Evolutionary conservation across 2,329 filamentous ascomycete genomes (phyloP), one percentile per base, ranked within the genome.

Genomic region (Fusarium tanahbumbuense): DNA sequence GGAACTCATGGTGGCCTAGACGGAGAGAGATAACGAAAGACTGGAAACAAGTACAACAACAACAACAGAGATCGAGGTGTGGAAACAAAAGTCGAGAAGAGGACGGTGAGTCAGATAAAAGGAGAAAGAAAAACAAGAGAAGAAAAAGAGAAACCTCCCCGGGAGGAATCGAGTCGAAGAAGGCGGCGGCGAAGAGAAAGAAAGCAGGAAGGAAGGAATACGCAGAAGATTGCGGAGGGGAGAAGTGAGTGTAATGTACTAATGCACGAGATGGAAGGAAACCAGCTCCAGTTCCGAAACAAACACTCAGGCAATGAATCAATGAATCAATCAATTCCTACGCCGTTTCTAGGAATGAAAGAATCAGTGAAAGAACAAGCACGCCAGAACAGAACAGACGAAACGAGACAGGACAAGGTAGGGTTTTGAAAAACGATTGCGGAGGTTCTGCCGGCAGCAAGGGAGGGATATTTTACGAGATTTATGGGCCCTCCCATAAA

Each of bases 1-100:
- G 67, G 71, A 65, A 73, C 66, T 71, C 73, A 75, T 75, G 30
- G 55, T 61, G 62, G 49, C 52, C 37, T 42, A 32, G 50, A 37
- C 37, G 34, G 44, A 42, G 45, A 37, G 44, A 45, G 40, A 49
- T 58, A 48, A 30, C 44, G 28, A 37, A 54, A 40, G 55, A 41
- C 41, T n/a, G 47, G 23, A 47, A 49, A 41, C 23, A 52, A 63
- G 34, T 44, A 34, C 23, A 37, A 52, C 46, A 37, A 52, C 46
- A 37, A 52, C 45, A 52, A 57, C 18, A 66, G 40, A 64, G 54
- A 58, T 54, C 37, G 54, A 64, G 34, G 56, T 44, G 62, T 55
- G 41, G 22, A 60, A 52, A n/a, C 56, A 45, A 18, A 40, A 18
- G 32, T 27, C 12, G 10, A n/a, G 27, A 46, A 25, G 15, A 52